These are phyloP conservation scores for Apiospora arundinis DNA, from an alignment of 2,329 filamentous ascomycete species.

Conservation along the genomic window DNA sequence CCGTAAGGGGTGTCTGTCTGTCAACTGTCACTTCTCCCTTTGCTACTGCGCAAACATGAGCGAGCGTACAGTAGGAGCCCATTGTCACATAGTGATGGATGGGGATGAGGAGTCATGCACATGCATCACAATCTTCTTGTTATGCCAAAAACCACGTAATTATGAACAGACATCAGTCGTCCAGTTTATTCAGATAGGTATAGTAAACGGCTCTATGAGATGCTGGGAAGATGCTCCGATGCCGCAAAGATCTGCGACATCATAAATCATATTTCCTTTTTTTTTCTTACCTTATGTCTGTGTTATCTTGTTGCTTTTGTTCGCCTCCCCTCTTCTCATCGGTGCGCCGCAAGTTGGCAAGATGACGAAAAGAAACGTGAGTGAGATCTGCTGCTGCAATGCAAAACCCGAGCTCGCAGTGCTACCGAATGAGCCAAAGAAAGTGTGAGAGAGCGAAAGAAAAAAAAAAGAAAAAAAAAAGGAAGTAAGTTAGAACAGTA, in stretches of 20 bases:
- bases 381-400: conserved; percentile 1
- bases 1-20: neutral
- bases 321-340: neutral
- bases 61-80: too few relatives aligned
- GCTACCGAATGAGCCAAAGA: neutral
- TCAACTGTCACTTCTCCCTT: neutral
- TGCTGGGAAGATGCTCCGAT: neutral
- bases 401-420: neutral
- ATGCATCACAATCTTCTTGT: too few relatives aligned
- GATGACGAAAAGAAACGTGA: neutral
- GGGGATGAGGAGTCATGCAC: too few relatives aligned
- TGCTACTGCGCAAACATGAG: neutral
- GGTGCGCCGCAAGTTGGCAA: neutral
- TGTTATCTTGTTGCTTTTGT: neutral
- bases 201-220: neutral
- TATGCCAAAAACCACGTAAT: too few relatives aligned
- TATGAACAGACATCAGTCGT: neutral
- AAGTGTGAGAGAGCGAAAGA: neutral
- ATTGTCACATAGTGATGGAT: too few relatives aligned
- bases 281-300: neutral
- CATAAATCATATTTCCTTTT: neutral
- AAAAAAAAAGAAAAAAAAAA: neutral
- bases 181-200: neutral
- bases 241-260: neutral
- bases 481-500: too few relatives aligned